These are phyloP conservation scores for Podosphaera leucotricha DNA, from an alignment of 2,329 filamentous ascomycete genomes.

Conservation along the genomic window DNA sequence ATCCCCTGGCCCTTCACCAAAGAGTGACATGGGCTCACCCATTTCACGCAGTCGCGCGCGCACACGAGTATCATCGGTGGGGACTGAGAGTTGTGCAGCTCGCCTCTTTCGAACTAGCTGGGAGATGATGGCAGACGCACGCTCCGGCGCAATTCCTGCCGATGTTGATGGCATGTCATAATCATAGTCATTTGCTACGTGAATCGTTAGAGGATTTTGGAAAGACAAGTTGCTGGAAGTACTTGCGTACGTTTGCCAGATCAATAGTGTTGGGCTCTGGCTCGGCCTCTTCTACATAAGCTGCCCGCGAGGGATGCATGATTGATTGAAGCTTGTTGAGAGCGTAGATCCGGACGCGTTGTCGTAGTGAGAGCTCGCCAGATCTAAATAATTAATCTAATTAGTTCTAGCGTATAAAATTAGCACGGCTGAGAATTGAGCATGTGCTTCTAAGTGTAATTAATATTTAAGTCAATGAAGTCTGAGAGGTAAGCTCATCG, in stretches of 20 bases:
- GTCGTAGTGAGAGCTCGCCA: too few relatives aligned
- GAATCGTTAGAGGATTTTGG: background rate
- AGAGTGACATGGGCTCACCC: constrained; percentile 83
- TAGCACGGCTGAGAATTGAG: too few relatives aligned
- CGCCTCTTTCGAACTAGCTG: constrained; percentile 84
- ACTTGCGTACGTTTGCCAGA: constrained; percentile 38
- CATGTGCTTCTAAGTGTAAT: too few relatives aligned
- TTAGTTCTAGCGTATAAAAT: too few relatives aligned
- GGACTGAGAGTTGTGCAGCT: constrained; percentile 72
- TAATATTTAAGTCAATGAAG: too few relatives aligned
- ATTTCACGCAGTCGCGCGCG: constrained; percentile 59
- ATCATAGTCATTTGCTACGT: constrained; percentile 52
- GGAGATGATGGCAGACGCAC: constrained; percentile 15
- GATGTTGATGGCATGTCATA: constrained; percentile 26
- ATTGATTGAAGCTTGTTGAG: too few relatives aligned
- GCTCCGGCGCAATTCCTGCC: constrained; percentile 14
- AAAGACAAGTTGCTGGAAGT: background rate
- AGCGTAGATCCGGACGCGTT: too few relatives aligned
- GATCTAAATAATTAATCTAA: too few relatives aligned
- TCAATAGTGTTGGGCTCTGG: constrained; percentile 32
- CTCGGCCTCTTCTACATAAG: constrained; percentile 73
- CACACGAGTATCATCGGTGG: constrained; percentile 78
- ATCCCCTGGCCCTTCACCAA: constrained; percentile 72
- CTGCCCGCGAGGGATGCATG: constrained; percentile 71
- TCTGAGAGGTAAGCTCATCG: too few relatives aligned